These are phyloP conservation scores for Rhynchosporium agropyri DNA, from an alignment of 2,329 filamentous ascomycete species.

Conservation along the genomic window DNA sequence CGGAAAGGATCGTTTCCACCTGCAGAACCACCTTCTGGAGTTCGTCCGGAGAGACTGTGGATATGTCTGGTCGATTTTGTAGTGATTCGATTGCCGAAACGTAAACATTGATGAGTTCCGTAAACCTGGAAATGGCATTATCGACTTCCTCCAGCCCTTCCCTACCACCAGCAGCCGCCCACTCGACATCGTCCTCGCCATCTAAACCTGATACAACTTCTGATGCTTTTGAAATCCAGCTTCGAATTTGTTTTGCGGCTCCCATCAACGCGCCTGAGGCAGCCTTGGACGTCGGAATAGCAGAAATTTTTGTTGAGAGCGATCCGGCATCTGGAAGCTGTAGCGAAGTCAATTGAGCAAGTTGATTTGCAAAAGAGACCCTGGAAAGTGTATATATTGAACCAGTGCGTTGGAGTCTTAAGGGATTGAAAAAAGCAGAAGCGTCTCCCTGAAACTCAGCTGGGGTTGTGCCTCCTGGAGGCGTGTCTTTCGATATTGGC, in stretches of 20 bases:
- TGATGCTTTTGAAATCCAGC: conserved; percentile 90
- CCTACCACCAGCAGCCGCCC: conserved; percentile 85
- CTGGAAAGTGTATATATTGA: conserved; percentile 94
- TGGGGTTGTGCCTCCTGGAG: conserved; percentile 45
- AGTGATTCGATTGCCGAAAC: conserved; percentile 92
- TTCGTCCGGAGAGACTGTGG: conserved; percentile 68
- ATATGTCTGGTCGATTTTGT: conserved; percentile 77
- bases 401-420: conserved; percentile 68
- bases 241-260: conserved; percentile 87
- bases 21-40: conserved; percentile 77
- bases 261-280: conserved; percentile 82
- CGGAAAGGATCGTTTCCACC: conserved; percentile 83
- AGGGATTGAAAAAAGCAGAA: conserved; percentile 65
- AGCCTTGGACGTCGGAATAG: conserved; percentile 82
- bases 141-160: conserved; percentile 77
- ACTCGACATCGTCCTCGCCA: conserved; percentile 96
- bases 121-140: conserved; percentile 78
- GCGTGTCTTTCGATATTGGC: conserved; percentile 57
- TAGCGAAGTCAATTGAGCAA: conserved; percentile 88
- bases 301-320: conserved; percentile 79
- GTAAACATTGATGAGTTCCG: conserved; percentile 88
- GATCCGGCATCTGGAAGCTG: conserved; percentile 84
- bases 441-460: conserved; percentile 37
- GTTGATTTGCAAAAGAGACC: conserved; percentile 88
- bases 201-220: conserved; percentile 88